Evolutionary conservation across 345 rosid species (phyloP).

Genomic region (Litchi chinensis): DNA sequence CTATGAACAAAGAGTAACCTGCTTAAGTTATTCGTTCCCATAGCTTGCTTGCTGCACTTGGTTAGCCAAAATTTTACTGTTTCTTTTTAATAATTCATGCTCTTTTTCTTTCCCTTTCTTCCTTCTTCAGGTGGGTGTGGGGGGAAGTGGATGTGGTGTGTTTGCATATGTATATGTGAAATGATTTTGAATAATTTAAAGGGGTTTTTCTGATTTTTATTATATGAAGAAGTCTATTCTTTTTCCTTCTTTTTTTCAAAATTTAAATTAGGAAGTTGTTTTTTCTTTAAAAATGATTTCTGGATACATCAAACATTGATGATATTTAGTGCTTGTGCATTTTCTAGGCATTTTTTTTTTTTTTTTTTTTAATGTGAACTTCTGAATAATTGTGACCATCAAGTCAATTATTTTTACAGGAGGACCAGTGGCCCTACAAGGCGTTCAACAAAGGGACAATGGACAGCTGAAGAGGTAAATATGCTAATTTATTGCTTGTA

Average conservation of each 20-base stretch:
- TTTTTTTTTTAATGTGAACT: slow-evolving; percentile 13
- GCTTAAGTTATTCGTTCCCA: not conserved
- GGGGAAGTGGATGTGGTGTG: too few species aligned
- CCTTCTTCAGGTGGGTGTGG: not conserved
- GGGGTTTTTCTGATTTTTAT: not conserved
- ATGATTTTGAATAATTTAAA: not conserved
- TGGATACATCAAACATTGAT: not conserved
- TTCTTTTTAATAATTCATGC: not conserved
- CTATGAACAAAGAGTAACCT: not conserved
- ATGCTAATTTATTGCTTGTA: slow-evolving; percentile 16
- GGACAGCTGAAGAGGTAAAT: slow-evolving; percentile 97
- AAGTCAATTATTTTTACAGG: slow-evolving; percentile 39
- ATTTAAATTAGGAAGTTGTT: not conserved
- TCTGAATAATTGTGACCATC: not conserved
- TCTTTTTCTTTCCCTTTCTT: not conserved
- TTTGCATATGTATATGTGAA: not conserved
- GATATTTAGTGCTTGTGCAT: not conserved
- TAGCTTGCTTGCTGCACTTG: not conserved
- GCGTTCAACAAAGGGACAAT: slow-evolving; percentile 97
- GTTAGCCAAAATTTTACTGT: not conserved
- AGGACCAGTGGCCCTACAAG: slow-evolving; percentile 97
- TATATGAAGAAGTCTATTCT: not conserved
- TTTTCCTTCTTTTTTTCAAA: too few species aligned
- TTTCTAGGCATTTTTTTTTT: not conserved
- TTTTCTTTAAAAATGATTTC: not conserved